Percentiles rank a stretch among this genome's conserved stretches.
Conservation (phyloP, 148 eudicot species). For the Talinum fruticosum region DNA sequence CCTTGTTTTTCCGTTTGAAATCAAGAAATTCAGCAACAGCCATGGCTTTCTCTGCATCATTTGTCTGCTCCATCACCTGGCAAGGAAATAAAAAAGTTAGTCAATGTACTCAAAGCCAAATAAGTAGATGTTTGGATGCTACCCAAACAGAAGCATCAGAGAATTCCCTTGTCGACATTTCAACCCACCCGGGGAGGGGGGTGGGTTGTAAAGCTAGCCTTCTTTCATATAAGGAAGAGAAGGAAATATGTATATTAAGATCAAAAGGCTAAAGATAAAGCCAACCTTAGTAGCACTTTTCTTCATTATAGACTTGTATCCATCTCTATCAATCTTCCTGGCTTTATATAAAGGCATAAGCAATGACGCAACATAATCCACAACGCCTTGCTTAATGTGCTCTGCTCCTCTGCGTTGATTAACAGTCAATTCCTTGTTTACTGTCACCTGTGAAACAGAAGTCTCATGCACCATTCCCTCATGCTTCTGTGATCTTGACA, state of each 20-base stretch:
- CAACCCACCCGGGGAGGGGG: no score
- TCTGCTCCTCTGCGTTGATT: constrained; percentile 73
- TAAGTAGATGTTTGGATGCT: background rate
- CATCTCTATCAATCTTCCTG: constrained; percentile 83
- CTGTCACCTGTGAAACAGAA: constrained; percentile 76
- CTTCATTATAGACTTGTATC: constrained; percentile 93
- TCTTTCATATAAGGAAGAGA: no score
- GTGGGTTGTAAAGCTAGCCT: no score
- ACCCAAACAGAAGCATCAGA: background rate
- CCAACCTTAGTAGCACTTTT: constrained; percentile 96
- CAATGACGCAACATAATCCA: constrained; percentile 84
- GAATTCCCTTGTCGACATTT: background rate
- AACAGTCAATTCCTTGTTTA: constrained; percentile 61
- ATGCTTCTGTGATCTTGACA: constrained; percentile 38
- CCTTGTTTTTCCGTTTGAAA: constrained; percentile 95
- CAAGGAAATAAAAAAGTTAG: constrained; percentile 16
- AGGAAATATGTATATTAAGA: no score
- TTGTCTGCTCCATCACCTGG: constrained; percentile 95
- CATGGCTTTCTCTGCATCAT: constrained; percentile 95
- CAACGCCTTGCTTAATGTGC: constrained; percentile 75
- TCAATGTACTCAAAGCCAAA: background rate
- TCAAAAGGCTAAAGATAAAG: no score
- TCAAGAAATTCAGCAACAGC: constrained; percentile 84
- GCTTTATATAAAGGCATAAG: constrained; percentile 98
- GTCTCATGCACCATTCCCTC: constrained; percentile 57